Percentiles rank a stretch among this genome's conserved stretches.
phyloP scores from a whole-genome alignment of 768 basidiomycete species.

The Suillus subluteus region DNA sequence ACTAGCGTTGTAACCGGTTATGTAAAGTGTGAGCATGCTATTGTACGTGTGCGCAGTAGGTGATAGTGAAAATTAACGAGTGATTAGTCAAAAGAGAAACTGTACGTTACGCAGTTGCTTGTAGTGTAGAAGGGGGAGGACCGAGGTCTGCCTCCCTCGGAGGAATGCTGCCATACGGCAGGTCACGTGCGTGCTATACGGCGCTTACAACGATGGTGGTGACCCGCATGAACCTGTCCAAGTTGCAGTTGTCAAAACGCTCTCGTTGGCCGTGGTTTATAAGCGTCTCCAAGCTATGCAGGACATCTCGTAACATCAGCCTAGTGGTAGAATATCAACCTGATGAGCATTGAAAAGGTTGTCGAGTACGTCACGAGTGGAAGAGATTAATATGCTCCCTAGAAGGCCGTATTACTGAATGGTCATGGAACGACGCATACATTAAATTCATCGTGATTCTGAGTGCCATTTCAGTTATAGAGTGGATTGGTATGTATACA shows the following conservation, averaged over 20 bases:
- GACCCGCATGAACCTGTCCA: background rate
- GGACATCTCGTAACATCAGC: background rate
- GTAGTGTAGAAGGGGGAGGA: no score
- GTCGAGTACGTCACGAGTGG: background rate
- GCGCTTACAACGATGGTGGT: background rate
- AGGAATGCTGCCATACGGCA: no score
- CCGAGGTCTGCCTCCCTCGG: no score
- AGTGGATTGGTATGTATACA: background rate
- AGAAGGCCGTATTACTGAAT: background rate
- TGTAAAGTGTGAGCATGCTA: background rate
- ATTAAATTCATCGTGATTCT: background rate
- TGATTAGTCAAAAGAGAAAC: background rate
- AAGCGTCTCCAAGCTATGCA: background rate
- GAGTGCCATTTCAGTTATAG: background rate
- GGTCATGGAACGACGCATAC: background rate
- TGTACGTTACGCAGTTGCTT: background rate
- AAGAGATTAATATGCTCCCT: no score
- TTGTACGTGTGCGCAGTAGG: background rate
- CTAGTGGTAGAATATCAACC: background rate
- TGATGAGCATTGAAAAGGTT: background rate
- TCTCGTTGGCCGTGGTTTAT: background rate
- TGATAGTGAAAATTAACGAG: background rate
- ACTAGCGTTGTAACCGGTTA: background rate
- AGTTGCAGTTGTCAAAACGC: background rate
- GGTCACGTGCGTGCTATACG: background rate